Base-by-base conservation (phyloP, 257 asterid genomes). In the Salvia rosmarinus region DNA sequence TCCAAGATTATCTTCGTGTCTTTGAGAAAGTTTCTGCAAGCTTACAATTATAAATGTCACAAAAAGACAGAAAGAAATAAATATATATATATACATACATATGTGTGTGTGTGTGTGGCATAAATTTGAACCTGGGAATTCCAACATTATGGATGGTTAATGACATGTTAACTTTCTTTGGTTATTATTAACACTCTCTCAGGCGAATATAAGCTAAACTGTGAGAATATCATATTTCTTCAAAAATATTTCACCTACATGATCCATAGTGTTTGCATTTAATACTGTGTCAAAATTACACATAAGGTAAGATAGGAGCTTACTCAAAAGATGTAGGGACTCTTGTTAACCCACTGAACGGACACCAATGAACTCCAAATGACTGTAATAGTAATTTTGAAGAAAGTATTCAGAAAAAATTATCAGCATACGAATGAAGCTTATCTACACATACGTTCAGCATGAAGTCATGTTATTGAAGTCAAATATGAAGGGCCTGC, bases 361-460 rank as follows among this genome's bases (percentile, higher is more conserved):
- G 97, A 78, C 97, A 91, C 97, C 97, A 91, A 70, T 91, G 97
- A 68, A 91, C 88, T 79, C 97, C 97, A 89, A 89, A 82, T 68
- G 97, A 85, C 96, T 91, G 95, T 85, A 82, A 73, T 70, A 56
- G 64, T 40, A 76, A 81, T 23, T 46, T 75, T 77, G 21, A 75
- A 69, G 68, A 68, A 64, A 59, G 64, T 51, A 62, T 47, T 56
- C 17, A 68, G 74, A 44, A 77, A 30, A 65, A 19, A 19, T 61
- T 19, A 21, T 25, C 58, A 74, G 2, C 60, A 46, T 21, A 21
- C 14, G 9, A 52, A 54, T 59, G 67, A 35, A 72, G 66, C 67
- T 58, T 19, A n/a, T 39, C 23, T 35, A 44, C 19, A 44, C 32
- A 67, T 25, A 40, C 6, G 30, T 28, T 4, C 71, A 67, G 58